These are phyloP conservation scores for Oryza coarctata DNA, from an alignment of 176 grass and related monocot genomes.

Conservation along the genomic window DNA sequence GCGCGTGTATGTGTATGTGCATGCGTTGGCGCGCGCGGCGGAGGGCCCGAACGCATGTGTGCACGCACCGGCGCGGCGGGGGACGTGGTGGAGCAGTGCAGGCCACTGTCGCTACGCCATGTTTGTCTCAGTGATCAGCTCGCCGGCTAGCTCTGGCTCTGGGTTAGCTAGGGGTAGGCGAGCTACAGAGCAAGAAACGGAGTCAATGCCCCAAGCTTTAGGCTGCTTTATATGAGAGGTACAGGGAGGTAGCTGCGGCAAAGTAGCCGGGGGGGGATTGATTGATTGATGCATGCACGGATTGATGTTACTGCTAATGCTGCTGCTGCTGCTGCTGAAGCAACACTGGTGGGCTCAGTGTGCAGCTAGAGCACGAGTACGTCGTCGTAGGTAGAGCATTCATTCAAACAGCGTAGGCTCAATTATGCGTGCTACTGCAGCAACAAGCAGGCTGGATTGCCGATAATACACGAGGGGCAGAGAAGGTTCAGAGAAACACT, in stretches of 20 bases:
- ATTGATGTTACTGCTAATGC: neutral
- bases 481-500: conserved; percentile 30
- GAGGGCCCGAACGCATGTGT: neutral
- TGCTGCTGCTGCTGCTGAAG: conserved; percentile 23
- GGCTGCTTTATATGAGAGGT: conserved; percentile 4
- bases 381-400: neutral
- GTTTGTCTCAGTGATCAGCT: conserved; percentile 16
- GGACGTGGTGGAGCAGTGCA: neutral
- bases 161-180: neutral
- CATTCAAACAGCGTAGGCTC: conserved; percentile 1
- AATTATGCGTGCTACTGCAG: neutral
- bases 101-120: conserved; percentile 18
- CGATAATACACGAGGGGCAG: neutral
- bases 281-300: conserved; percentile 32
- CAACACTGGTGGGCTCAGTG: neutral
- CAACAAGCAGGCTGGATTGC: neutral
- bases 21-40: neutral
- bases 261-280: conserved; percentile 19
- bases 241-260: conserved; percentile 24
- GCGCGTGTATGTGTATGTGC: conserved; percentile 7
- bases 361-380: neutral
- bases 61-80: conserved; percentile 38
- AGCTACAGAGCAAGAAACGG: conserved; percentile 16
- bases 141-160: neutral
- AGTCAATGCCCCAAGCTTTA: conserved; percentile 40